Evolutionary conservation across 208 protist genomes (phyloP).

Genomic region (Crithidia bombi): DNA sequence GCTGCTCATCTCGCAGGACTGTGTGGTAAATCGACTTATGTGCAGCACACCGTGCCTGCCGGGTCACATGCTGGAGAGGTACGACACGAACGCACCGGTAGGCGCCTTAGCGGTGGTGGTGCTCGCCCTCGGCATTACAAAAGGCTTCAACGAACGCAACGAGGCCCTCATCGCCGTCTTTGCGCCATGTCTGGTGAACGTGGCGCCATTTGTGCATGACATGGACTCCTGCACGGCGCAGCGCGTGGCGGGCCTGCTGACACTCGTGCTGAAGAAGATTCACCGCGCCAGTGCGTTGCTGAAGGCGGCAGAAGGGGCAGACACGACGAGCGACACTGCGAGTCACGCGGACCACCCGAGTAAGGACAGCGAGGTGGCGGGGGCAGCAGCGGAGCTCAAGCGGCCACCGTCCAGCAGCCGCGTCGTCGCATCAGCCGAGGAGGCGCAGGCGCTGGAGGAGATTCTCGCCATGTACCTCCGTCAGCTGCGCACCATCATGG

Average conservation of each 20-base stretch:
- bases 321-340: no score
- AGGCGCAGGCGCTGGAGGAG: slow-evolving; percentile 24
- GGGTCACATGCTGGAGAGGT: slow-evolving; percentile 39
- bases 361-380: background rate
- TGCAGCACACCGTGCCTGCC: slow-evolving; percentile 42
- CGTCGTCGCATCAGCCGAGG: slow-evolving; percentile 11
- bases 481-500: slow-evolving; percentile 55
- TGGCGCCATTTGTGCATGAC: slow-evolving; percentile 67
- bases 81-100: slow-evolving; percentile 22
- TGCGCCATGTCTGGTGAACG: slow-evolving; percentile 68
- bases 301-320: background rate
- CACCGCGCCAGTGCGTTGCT: slow-evolving; percentile 30
- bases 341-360: background rate
- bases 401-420: background rate
- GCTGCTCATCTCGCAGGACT: slow-evolving; percentile 77
- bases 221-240: slow-evolving; percentile 77
- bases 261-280: slow-evolving; percentile 57
- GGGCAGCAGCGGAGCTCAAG: background rate
- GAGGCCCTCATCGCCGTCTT: slow-evolving; percentile 68
- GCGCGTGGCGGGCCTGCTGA: slow-evolving; percentile 53
- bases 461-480: slow-evolving; percentile 60
- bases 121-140: slow-evolving; percentile 49
- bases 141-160: slow-evolving; percentile 69
- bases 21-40: slow-evolving; percentile 57
- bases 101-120: slow-evolving; percentile 55